Evolutionary conservation across 73 alveolate species (phyloP), one percentile per base, ranked within the genome.

Genomic region (Symbiodinium natans): DNA sequence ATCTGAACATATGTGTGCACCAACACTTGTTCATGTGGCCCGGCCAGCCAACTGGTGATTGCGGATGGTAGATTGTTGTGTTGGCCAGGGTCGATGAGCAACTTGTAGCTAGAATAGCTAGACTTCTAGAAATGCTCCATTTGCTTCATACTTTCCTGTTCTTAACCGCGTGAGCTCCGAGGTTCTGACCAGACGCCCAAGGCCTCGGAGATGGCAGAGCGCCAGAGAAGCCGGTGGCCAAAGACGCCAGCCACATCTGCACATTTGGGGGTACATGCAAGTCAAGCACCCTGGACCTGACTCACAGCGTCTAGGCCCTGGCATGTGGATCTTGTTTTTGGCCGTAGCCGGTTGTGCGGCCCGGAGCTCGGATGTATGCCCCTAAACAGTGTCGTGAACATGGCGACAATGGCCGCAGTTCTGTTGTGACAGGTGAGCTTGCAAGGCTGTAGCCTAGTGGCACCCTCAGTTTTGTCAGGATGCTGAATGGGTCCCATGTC

Each of bases 391-490:
- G 23, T 52, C 23, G 71, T 21, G 1, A 4, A 13, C 71, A 52
- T 52, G 71, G 71, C 23, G n/a, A 52, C 31, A 52, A 23, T 0
- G 71, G 23, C 71, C 15, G 23, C 71, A n/a, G n/a, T n/a, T n/a
- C n/a, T n/a, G 71, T 52, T 52, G 27, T 52, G 17, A 42, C 95
- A 90, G 97, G 97, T 73, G 36, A 68, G 89, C 42, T 34, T 90
- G 89, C 97, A 90, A 56, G 97, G 97, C 31, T 90, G 97, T 89
- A 73, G 89, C 88, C 52, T 90, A 46, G 97, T 33, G 25, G 29
- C 25, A 31, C 23, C 46, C 97, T 46, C 54, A 46, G 46, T 40
- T n/a, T 15, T 10, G 7, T 10, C 17, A 17, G 17, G 75, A 54
- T n/a, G 23, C 40, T 34, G 84, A 56, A 10, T 5, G 7, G 63